Evolutionary conservation across 768 basidiomycete species (phyloP).

Genomic region (Mycena crocata): DNA sequence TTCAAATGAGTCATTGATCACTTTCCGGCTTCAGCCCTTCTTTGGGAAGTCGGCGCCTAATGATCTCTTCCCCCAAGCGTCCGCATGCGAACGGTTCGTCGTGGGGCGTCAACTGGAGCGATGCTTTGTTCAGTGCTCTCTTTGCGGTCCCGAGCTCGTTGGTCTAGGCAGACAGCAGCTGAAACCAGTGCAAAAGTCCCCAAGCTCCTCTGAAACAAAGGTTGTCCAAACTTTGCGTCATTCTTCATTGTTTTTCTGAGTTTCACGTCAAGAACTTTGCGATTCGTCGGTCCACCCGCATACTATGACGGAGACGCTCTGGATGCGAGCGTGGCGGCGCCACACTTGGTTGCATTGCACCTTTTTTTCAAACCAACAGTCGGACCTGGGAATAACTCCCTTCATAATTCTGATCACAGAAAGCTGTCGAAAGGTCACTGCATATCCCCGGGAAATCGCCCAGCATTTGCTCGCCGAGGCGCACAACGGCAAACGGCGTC

Average conservation of each 20-base stretch:
- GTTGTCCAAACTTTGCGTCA: background rate
- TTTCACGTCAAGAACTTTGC: conserved; percentile 9
- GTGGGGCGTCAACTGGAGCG: background rate
- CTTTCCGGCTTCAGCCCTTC: background rate
- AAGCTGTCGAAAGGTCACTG: background rate
- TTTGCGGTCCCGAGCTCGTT: background rate
- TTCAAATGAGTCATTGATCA: background rate
- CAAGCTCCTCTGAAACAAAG: background rate
- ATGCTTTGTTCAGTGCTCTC: background rate
- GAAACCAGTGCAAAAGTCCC: background rate
- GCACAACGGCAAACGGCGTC: background rate
- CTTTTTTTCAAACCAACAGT: background rate
- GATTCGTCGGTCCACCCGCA: background rate
- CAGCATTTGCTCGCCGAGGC: background rate
- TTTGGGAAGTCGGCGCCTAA: conserved; percentile 3
- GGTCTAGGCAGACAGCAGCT: background rate
- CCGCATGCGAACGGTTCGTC: background rate
- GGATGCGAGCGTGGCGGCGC: background rate
- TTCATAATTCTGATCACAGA: background rate
- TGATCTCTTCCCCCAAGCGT: background rate
- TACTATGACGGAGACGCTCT: conserved; percentile 4
- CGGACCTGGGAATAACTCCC: background rate
- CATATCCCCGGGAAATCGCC: background rate
- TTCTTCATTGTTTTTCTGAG: no score
- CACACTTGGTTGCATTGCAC: background rate